Conservation (phyloP, 176 grass and related monocot genomes). For the Hordeum vulgare region MorexV3_pseudomolecules_assembly NC_058524.1:439181416-439181915, state of each 20-base stretch:
- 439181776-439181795: too few species aligned
- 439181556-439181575: not conserved
- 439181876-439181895: too few species aligned
- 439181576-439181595: not conserved
- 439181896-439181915: too few species aligned
- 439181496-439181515: not conserved
- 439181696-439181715: too few species aligned
- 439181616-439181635: not conserved
- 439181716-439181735: too few species aligned
- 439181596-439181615: not conserved
- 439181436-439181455: not conserved
- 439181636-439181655: not conserved
- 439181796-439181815: too few species aligned
- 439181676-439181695: too few species aligned
- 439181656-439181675: not conserved
- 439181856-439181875: too few species aligned
- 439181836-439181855: too few species aligned
- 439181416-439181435: constrained; percentile 18
- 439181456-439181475: not conserved
- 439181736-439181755: too few species aligned
- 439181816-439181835: not conserved
- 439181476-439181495: not conserved
- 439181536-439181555: not conserved
- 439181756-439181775: too few species aligned
- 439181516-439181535: not conserved